phyloP scores from a whole-genome alignment of 1,284 basidiomycete species.

The Cystobasidium pallidum region DNA sequence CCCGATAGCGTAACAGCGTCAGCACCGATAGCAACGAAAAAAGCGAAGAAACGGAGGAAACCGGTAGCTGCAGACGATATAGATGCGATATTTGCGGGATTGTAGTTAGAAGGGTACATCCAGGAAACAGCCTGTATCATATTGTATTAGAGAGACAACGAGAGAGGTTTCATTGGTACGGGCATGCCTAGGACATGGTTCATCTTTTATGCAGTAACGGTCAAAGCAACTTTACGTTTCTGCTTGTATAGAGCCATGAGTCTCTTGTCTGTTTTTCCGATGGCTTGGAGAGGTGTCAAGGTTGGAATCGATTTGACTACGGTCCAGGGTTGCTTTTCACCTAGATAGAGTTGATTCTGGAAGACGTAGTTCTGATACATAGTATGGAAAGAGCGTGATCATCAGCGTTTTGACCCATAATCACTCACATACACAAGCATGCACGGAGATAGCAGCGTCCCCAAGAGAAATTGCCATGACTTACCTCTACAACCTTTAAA shows the following conservation, averaged over 20 bases:
- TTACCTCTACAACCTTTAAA: constrained; percentile 24
- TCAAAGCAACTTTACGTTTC: constrained; percentile 24
- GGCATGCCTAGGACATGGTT: too few species aligned
- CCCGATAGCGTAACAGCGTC: neutral
- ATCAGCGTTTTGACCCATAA: neutral
- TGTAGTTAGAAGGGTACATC: neutral
- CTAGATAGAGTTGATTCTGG: constrained; percentile 10
- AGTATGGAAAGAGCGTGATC: neutral
- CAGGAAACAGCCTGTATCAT: too few species aligned
- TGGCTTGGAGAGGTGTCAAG: constrained; percentile 27
- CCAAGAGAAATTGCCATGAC: neutral
- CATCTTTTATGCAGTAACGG: constrained; percentile 24
- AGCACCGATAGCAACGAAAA: neutral
- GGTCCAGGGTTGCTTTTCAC: constrained; percentile 19
- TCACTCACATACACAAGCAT: too few species aligned
- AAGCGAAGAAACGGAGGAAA: constrained; percentile 39
- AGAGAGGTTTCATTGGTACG: too few species aligned
- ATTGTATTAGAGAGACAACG: too few species aligned
- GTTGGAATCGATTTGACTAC: constrained; percentile 32
- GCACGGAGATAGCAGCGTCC: too few species aligned
- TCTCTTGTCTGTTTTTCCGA: constrained; percentile 29
- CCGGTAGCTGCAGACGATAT: constrained; percentile 34
- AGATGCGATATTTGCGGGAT: constrained; percentile 36
- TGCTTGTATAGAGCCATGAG: neutral
- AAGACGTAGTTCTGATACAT: constrained; percentile 30